Evolutionary conservation across 192 early-diverging fungal species (phyloP).

Genomic region (Fimicolochytrium jonesii): DNA sequence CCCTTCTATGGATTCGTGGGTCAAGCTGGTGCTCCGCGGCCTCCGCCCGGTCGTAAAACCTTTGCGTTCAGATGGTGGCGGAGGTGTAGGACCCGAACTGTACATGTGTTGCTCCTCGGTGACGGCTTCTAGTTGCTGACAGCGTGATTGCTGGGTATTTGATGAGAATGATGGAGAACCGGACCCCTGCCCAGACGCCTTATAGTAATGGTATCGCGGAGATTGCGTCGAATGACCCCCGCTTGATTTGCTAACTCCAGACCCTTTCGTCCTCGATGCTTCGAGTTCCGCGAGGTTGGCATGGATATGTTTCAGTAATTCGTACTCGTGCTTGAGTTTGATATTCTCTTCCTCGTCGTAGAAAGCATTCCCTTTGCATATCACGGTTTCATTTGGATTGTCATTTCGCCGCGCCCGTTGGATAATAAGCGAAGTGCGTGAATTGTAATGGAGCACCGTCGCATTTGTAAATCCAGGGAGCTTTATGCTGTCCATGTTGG

Average conservation of each 20-base stretch:
- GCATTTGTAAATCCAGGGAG: slow-evolving; percentile 4
- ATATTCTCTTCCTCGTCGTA: slow-evolving; percentile 36
- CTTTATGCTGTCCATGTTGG: neutral
- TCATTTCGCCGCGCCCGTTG: slow-evolving; percentile 26
- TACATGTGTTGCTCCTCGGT: no score
- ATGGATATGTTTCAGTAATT: slow-evolving; percentile 33
- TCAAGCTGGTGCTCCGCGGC: slow-evolving; percentile 8
- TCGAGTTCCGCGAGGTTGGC: slow-evolving; percentile 1
- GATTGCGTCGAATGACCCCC: no score
- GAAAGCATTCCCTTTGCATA: slow-evolving; percentile 36
- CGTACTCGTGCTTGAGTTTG: slow-evolving; percentile 36
- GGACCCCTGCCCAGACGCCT: no score
- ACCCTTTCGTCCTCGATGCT: neutral
- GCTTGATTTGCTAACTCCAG: no score
- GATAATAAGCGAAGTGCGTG: slow-evolving; percentile 22
- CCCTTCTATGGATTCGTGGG: slow-evolving; percentile 9
- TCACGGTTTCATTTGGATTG: slow-evolving; percentile 27
- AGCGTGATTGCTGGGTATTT: no score
- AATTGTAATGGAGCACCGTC: slow-evolving; percentile 20
- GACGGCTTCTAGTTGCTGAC: no score
- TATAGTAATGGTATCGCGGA: no score
- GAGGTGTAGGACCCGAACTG: no score
- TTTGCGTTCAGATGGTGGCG: neutral
- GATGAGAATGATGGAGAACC: no score
- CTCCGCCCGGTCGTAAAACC: neutral